phyloP scores from a whole-genome alignment of 345 rosid species.

The Triadica sebifera region DNA sequence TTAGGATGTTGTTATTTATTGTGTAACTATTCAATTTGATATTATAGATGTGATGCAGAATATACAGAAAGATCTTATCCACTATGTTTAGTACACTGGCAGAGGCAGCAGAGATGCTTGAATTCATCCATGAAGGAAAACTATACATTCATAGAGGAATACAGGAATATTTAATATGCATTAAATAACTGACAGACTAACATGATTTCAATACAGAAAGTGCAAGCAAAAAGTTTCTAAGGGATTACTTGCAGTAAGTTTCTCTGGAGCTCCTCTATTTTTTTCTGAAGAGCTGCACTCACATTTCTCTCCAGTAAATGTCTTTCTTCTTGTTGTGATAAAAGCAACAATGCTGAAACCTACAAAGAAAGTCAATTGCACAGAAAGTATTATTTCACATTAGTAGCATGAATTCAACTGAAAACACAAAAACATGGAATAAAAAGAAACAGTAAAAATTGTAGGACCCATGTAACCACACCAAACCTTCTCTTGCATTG shows the following conservation, averaged over 20 bases:
- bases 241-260: slow-evolving; percentile 72
- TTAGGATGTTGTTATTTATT: neutral
- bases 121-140: neutral
- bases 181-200: neutral
- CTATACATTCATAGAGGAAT: neutral
- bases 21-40: neutral
- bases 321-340: slow-evolving; percentile 96
- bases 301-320: slow-evolving; percentile 88
- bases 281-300: slow-evolving; percentile 75
- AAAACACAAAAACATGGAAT: neutral
- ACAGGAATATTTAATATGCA: neutral
- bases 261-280: slow-evolving; percentile 86
- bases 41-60: neutral
- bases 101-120: neutral
- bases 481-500: slow-evolving; percentile 82
- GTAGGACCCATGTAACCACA: slow-evolving; percentile 7
- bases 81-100: neutral
- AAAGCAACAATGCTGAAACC: slow-evolving; percentile 78
- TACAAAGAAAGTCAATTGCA: slow-evolving; percentile 27
- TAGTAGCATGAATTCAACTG: slow-evolving; percentile 2
- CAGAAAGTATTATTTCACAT: slow-evolving; percentile 9
- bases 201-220: neutral
- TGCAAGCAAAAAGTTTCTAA: slow-evolving; percentile 5
- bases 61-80: neutral
- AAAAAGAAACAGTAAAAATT: slow-evolving; percentile 1